These are phyloP conservation scores for Colletotrichum karsti DNA, from an alignment of 2,329 filamentous ascomycete genomes.

Conservation along the genomic window DNA sequence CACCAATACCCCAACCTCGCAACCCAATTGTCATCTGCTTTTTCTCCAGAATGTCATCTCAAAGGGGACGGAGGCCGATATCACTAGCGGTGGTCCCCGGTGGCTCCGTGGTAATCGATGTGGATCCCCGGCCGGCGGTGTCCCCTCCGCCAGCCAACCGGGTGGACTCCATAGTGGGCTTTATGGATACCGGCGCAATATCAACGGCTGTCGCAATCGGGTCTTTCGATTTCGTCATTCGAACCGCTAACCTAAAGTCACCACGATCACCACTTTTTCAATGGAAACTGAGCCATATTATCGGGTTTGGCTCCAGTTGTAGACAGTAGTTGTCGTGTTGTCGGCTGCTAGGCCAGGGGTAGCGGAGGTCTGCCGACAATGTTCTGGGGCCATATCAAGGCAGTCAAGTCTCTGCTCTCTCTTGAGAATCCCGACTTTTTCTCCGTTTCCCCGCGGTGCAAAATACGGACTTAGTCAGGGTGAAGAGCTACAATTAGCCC, in stretches of 20 bases:
- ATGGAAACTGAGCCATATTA: neutral
- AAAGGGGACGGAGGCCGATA: neutral
- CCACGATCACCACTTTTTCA: neutral
- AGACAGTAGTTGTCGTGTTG: no score
- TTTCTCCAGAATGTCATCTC: neutral
- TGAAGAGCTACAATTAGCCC: no score
- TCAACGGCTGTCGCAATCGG: slow-evolving; percentile 13
- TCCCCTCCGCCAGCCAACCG: slow-evolving; percentile 9
- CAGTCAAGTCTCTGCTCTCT: no score
- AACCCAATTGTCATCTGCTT: neutral
- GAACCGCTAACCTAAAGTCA: neutral
- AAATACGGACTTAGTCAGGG: no score
- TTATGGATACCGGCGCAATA: neutral
- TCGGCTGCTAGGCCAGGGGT: no score
- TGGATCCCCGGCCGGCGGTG: neutral
- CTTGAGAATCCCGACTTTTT: no score
- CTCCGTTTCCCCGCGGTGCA: no score
- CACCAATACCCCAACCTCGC: neutral
- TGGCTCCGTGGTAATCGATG: neutral
- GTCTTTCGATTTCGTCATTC: slow-evolving; percentile 18
- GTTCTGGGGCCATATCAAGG: no score
- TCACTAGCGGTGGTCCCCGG: neutral
- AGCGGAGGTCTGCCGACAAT: no score
- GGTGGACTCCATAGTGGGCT: neutral
- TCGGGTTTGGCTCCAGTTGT: neutral